A percentile compares a stretch with the other conserved stretches of the same genome.
Conservation (phyloP, 208 protist genomes). For the Leishmania arabica region DNA sequence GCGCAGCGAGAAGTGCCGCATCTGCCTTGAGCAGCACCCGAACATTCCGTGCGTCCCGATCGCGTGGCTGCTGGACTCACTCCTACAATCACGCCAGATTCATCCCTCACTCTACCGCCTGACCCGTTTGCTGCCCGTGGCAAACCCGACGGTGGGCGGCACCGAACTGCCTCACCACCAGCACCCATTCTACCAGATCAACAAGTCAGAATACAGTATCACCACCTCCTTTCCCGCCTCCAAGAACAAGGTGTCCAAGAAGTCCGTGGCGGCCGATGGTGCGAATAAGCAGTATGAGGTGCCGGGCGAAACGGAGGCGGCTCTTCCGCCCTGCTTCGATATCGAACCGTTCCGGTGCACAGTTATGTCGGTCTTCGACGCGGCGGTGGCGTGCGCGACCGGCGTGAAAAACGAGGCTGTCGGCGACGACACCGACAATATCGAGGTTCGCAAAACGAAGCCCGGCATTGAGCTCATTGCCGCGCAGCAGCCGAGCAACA, state of each 20-base stretch:
- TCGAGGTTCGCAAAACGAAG: conserved; percentile 38
- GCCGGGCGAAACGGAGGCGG: conserved; percentile 17
- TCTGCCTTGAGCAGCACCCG: conserved; percentile 58
- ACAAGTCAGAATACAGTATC: conserved; percentile 78
- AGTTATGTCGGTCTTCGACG: conserved; percentile 67
- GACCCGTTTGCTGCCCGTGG: conserved; percentile 69
- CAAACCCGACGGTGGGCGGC: conserved; percentile 64
- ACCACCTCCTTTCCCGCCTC: conserved; percentile 63
- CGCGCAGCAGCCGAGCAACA: conserved; percentile 65
- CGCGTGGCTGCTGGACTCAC: conserved; percentile 87
- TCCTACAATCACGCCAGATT: conserved; percentile 89
- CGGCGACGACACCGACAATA: conserved; percentile 57
- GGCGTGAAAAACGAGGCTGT: conserved; percentile 24
- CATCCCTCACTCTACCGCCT: conserved; percentile 74
- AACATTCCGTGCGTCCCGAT: conserved; percentile 74
- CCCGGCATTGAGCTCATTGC: conserved; percentile 65
- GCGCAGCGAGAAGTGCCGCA: conserved; percentile 87
- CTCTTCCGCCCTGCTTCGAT: conserved; percentile 76
- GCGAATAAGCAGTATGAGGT: conserved; percentile 31
- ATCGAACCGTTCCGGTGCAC: conserved; percentile 57
- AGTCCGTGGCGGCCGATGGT: conserved; percentile 4
- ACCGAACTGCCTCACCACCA: conserved; percentile 80
- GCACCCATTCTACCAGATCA: conserved; percentile 88
- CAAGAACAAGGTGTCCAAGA: conserved; percentile 22
- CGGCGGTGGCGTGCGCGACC: conserved; percentile 43